These are phyloP conservation scores for Phytophthora pistaciae DNA, from an alignment of 352 stramenopile genomes.

Conservation along the genomic window DNA sequence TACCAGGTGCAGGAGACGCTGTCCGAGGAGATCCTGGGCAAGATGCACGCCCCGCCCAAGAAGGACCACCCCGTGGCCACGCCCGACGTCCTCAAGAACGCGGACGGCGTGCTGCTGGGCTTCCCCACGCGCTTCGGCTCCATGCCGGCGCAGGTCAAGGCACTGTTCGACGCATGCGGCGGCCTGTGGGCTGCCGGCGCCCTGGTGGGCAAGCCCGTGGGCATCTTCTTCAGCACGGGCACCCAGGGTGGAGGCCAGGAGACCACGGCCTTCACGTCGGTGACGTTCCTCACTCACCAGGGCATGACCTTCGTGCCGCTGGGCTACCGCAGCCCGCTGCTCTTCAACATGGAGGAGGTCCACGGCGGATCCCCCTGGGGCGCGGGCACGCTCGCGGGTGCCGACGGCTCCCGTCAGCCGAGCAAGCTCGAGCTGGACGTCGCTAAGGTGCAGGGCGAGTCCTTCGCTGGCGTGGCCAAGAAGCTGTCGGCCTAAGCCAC, in stretches of 20 bases:
- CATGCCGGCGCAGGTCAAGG: slow-evolving; percentile 90
- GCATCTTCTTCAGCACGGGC: slow-evolving; percentile 90
- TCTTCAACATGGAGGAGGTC: slow-evolving; percentile 85
- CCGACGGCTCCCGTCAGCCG: slow-evolving; percentile 84
- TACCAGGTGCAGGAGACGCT: slow-evolving; percentile 88
- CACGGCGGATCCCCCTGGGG: slow-evolving; percentile 87
- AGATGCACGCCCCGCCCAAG: slow-evolving; percentile 88
- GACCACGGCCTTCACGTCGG: slow-evolving; percentile 81
- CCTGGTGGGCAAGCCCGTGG: slow-evolving; percentile 89
- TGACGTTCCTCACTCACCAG: slow-evolving; percentile 92
- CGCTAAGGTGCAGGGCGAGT: slow-evolving; percentile 82
- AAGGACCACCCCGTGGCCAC: slow-evolving; percentile 72
- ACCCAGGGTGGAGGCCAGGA: slow-evolving; percentile 90
- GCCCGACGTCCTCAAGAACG: slow-evolving; percentile 67
- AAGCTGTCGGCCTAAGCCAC: slow-evolving; percentile 64
- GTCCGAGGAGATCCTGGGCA: slow-evolving; percentile 75
- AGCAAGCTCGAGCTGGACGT: slow-evolving; percentile 84
- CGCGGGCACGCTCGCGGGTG: slow-evolving; percentile 83
- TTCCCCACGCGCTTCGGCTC: slow-evolving; percentile 87
- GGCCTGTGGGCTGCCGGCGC: slow-evolving; percentile 84
- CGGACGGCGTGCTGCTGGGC: slow-evolving; percentile 90
- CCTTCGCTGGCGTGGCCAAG: slow-evolving; percentile 85
- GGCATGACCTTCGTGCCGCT: slow-evolving; percentile 93
- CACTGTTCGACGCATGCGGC: slow-evolving; percentile 90
- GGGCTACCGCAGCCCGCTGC: slow-evolving; percentile 68